phyloP scores from a whole-genome alignment of 805 yeast genomes.

The Zygosaccharomyces bailii region DNA sequence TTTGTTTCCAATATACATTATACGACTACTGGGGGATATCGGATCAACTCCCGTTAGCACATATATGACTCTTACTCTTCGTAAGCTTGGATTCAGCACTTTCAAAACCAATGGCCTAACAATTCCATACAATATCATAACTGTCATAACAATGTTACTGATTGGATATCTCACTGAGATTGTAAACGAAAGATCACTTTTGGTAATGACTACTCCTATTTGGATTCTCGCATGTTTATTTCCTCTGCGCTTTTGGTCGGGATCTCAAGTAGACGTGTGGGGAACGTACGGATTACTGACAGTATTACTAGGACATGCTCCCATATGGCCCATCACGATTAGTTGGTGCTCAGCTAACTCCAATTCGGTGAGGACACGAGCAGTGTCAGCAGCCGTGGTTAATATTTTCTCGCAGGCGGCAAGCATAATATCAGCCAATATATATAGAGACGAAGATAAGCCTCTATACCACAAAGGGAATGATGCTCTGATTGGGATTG shows the following conservation, averaged over 20 bases:
- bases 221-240: conserved; percentile 38
- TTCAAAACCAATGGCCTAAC: conserved; percentile 49
- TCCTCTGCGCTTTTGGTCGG: conserved; percentile 39
- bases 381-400: conserved; percentile 60
- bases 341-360: conserved; percentile 62
- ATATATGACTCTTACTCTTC: conserved; percentile 50
- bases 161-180: conserved; percentile 41
- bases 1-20: conserved; percentile 53
- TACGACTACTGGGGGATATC: conserved; percentile 44
- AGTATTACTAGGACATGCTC: conserved; percentile 40
- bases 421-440: conserved; percentile 50
- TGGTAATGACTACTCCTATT: conserved; percentile 30
- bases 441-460: conserved; percentile 53
- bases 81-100: conserved; percentile 48
- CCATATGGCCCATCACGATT: conserved; percentile 52
- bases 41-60: conserved; percentile 35
- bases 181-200: conserved; percentile 31
- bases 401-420: conserved; percentile 64
- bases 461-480: conserved; percentile 65
- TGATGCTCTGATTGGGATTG: conserved; percentile 36
- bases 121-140: conserved; percentile 47
- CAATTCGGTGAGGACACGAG: conserved; percentile 55
- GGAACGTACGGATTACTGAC: conserved; percentile 39
- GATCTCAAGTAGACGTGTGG: conserved; percentile 39
- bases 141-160: conserved; percentile 36